Percentiles rank a stretch among this genome's conserved stretches.
phyloP scores from a whole-genome alignment of 352 stramenopile species.

The Peronosclerospora sorghi region DNA sequence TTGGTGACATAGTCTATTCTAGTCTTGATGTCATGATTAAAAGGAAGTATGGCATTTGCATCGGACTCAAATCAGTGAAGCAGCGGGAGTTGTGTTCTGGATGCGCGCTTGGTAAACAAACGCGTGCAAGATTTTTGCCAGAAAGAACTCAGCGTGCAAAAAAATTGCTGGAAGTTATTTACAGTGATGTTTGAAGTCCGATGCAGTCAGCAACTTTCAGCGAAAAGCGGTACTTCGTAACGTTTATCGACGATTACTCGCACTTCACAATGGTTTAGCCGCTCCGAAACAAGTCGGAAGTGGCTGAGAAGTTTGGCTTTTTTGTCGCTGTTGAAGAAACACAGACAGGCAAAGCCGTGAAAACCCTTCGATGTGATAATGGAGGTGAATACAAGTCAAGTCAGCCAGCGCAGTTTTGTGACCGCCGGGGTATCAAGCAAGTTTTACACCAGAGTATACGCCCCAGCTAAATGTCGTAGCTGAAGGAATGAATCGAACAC shows the following conservation, averaged over 20 bases:
- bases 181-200: slow-evolving; percentile 1
- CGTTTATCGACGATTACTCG: neutral
- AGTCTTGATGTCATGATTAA: neutral
- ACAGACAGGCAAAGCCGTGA: no score
- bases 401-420: neutral
- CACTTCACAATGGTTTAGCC: neutral
- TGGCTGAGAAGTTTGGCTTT: slow-evolving; percentile 4
- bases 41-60: neutral
- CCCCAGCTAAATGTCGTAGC: neutral
- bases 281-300: slow-evolving; percentile 5
- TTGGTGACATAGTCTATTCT: neutral
- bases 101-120: neutral
- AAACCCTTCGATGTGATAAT: slow-evolving; percentile 3
- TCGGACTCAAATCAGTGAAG: neutral
- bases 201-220: slow-evolving; percentile 1
- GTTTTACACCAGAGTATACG: neutral
- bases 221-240: slow-evolving; percentile 1
- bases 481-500: neutral
- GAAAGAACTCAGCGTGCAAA: neutral
- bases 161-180: neutral
- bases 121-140: neutral
- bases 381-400: neutral
- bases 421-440: neutral
- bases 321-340: no score
- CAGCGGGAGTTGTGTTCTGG: neutral